Base-by-base conservation (phyloP, 1,284 basidiomycete genomes). In the Trametes hirsuta region DNA sequence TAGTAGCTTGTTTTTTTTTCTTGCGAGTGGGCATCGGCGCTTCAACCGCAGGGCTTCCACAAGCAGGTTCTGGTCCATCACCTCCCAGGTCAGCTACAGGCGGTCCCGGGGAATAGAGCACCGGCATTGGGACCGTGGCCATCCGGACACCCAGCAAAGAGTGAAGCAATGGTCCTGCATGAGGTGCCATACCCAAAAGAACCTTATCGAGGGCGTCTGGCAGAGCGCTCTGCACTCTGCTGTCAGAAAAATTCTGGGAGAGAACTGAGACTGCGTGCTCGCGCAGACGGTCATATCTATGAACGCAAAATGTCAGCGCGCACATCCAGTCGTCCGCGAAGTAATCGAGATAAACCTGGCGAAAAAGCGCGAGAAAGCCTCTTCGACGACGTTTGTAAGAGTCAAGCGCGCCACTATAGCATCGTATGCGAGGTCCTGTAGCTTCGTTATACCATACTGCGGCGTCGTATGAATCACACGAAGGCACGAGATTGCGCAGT, bases 311-410 rank as follows among this genome's bases (percentile, higher is more conserved):
- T 15, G 39, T 35, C 24, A 41, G 30, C 15, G 15, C 21, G 5
- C 44, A 46, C n/a, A 25, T 5, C 3, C 14, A 46, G 4, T 12
- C 11, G n/a, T 14, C 11, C n/a, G 18, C 10, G n/a, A 24, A 15
- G 14, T 14, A 9, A 34, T 4, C 44, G 35, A 21, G 22, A 9
- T 21, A 55, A 15, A 58, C 63, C 54, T 46, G 1, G 52, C 39
- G 22, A 61, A 62, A 45, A 68, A 69, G n/a, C 54, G 61, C 8
- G 65, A 66, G 47, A 71, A 69, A 1, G 59, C 59, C 48, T 71
- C 69, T 14, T 47, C 15, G 1, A 71, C 59, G 39, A 71, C 63
- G 30, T 67, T 69, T 36, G 53, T 42, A 4, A 61, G 41, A 0
- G 53, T 62, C 12, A 71, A 40, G 4, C 51, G 55, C 2, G 48